Conservation (phyloP, 2,329 filamentous ascomycete species). For the Pseudopyricularia cyperi region DNA sequence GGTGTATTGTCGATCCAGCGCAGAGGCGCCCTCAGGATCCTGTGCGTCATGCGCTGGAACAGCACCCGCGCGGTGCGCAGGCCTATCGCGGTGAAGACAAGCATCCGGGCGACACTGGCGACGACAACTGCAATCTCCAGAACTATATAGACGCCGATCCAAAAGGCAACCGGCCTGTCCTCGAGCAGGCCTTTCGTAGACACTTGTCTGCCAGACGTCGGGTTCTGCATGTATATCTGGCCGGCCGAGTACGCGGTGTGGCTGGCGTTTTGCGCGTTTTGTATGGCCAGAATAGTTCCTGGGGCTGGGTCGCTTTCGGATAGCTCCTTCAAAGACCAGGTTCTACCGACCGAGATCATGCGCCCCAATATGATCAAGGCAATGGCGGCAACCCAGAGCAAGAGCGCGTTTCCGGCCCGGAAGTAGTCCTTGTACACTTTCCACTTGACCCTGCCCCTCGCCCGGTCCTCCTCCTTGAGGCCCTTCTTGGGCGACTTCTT, state of each 20-base stretch:
- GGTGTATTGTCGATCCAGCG: slow-evolving; percentile 26
- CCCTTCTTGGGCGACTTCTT: slow-evolving; percentile 5
- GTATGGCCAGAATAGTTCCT: slow-evolving; percentile 1
- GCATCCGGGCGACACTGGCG: slow-evolving; percentile 10
- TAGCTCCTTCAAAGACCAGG: slow-evolving; percentile 21
- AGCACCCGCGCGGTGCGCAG: slow-evolving; percentile 16
- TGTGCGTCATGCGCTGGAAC: slow-evolving; percentile 19
- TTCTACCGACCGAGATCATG: slow-evolving; percentile 13
- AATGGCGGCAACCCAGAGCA: slow-evolving; percentile 12
- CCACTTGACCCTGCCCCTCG: slow-evolving; percentile 19
- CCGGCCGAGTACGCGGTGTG: background rate
- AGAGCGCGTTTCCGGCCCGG: slow-evolving; percentile 16
- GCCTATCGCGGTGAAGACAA: slow-evolving; percentile 16
- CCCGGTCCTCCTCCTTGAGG: slow-evolving; percentile 15
- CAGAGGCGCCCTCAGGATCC: slow-evolving; percentile 25
- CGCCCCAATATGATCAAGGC: slow-evolving; percentile 12
- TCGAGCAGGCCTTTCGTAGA: slow-evolving; percentile 2
- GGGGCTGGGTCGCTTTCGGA: slow-evolving; percentile 12
- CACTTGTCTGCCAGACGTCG: slow-evolving; percentile 1
- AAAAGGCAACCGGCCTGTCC: slow-evolving; percentile 10
- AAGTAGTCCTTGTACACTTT: slow-evolving; percentile 20
- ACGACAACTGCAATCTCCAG: slow-evolving; percentile 12
- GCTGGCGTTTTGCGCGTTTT: slow-evolving; percentile 4
- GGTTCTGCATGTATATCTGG: slow-evolving; percentile 6
- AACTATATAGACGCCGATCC: slow-evolving; percentile 16